Base-by-base conservation (phyloP, 805 yeast species). In the Candida methanosorbosa region DNA sequence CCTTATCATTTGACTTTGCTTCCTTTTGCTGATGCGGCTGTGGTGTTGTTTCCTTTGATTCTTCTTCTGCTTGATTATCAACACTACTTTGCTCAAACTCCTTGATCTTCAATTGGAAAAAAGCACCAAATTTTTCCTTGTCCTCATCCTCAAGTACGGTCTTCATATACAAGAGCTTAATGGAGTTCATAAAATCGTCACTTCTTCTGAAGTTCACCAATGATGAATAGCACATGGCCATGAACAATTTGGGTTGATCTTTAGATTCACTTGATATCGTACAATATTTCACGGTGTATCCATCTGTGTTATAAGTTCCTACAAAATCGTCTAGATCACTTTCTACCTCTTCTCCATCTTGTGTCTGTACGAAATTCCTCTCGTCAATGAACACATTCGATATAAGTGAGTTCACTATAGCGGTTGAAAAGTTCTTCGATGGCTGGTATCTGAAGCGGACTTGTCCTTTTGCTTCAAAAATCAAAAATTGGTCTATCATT, bases 381-480 rank as follows among this genome's bases (percentile, higher is more conserved):
- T 63, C 66, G 5, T 65, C 55, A 37, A 77, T 66, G 43, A 75
- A 61, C 18, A 64, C 64, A 26, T 64, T 65, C n/a, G 68, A 56
- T 30, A 77, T 63, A 27, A 77, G 61, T 8, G 67, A 50, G 44
- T 73, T 74, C 34, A 71, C 51, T 1, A 70, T 57, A 2, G 57
- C 30, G 13, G 56, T 58, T 1, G 74, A 54, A 14, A 69, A 39
- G 25, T 59, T 40, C 54, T 59, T 46, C 45, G 48, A 61, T 3
- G 63, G 56, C 21, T 66, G 61, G 37, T 66, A 53, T 45, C 64
- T 63, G 66, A 68, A 75, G 13, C 67, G 56, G 18, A 76, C 76
- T 9, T 65, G 49, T 1, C 83, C 83, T 9, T 72, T 66, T 1
- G 66, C 64, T 4, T 69, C 59, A 50, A 75, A 73, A 1, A 75